Base-by-base conservation (phyloP, 129 eudicot genomes). In the Cynara cardunculus region DNA sequence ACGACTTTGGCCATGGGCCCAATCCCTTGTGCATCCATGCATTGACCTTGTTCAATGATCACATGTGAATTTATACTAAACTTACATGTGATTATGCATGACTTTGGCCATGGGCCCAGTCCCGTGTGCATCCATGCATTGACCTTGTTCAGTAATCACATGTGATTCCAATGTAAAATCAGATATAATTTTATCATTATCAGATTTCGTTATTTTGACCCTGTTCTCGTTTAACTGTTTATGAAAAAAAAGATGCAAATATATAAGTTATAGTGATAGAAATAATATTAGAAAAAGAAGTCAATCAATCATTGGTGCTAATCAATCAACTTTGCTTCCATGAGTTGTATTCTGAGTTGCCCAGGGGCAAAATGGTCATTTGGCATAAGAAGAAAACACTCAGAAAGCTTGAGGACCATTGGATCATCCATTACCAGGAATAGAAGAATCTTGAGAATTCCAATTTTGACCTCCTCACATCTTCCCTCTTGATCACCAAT, bases 381-480 rank as follows among this genome's bases (percentile, higher is more conserved):
- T 81, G 19, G 21, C 16, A 65, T 65, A 81, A 41, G 73, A 25
- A 82, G 53, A 35, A 71, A 37, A 56, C 28, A 56, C 41, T 26
- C 12, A 46, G 59, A 75, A 69, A 32, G n/a, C 39, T 41, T 73
- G 56, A 81, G 22, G 22, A 76, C 70, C 77, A 81, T 44, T 69
- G 65, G 77, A 49, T 68, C 76, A 69, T 68, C 71, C 65, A 69
- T 11, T 82, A 25, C 77, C 31, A 69, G 24, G n/a, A 56, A 56
- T 26, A 56, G 68, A 71, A 77, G 64, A 71, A 37, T 27, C n/a
- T 37, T 77, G 78, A 61, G 14, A 83, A 71, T 70, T 77, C 86
- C 86, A 77, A 28, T 59, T 77, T 71, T 83, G 75, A 61, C 82
- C 82, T 83, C 74, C 78, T 83, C 69, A 83, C 86, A 83, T 83